Percentiles rank a stretch among this genome's conserved stretches.
Conservation (phyloP, 116 monocot genomes). For the Phalaenopsis hybrid region DNA sequence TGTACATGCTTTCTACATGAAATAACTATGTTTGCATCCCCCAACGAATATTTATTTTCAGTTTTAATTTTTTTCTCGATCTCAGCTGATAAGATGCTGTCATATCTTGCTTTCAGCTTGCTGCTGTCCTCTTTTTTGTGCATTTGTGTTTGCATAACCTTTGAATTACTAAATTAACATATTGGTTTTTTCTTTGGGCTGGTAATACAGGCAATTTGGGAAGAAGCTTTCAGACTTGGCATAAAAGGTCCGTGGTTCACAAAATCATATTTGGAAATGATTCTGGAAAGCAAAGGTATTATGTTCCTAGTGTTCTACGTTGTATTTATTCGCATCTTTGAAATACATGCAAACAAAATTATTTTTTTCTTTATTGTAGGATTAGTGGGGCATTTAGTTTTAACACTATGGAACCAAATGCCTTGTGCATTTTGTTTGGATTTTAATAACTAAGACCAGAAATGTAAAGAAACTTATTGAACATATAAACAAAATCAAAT, state of each 20-base stretch:
- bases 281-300: conserved; percentile 87
- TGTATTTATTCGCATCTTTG: not conserved
- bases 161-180: not conserved
- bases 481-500: not conserved
- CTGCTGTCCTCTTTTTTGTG: not conserved
- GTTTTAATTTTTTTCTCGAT: not conserved
- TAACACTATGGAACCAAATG: not conserved
- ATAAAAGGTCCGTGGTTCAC: conserved; percentile 92
- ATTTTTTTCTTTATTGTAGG: not conserved
- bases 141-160: not conserved
- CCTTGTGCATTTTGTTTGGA: not conserved
- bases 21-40: not conserved
- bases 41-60: not conserved
- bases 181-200: not conserved
- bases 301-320: not conserved
- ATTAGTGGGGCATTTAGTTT: not conserved
- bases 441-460: not conserved
- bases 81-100: not conserved
- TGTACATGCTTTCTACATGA: not conserved
- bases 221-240: conserved; percentile 65
- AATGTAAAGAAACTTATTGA: not conserved
- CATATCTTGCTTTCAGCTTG: not conserved
- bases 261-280: conserved; percentile 98
- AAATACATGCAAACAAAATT: conserved; percentile 5
- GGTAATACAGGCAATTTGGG: conserved; percentile 49